A percentile compares a stretch with the other conserved stretches of the same genome.
phyloP scores from a whole-genome alignment of 208 protist species.

The Wallacemonas rigidus region DNA sequence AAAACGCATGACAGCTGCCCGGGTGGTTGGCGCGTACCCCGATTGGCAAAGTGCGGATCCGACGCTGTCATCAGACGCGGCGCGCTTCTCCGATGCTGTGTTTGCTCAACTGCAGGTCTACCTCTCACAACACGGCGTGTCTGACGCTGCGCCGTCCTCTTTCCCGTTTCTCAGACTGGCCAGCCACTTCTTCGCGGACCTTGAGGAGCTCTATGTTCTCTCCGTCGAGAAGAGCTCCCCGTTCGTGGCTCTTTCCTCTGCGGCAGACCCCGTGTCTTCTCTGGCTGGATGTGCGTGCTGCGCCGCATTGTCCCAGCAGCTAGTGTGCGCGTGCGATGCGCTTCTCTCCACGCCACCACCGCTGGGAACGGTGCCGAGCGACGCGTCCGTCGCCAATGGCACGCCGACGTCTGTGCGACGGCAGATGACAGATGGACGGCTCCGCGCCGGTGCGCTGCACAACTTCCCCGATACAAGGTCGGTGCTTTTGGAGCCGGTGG shows the following conservation, averaged over 20 bases:
- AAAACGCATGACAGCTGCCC: not conserved
- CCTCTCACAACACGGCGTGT: not conserved
- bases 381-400: not conserved
- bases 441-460: slow-evolving; percentile 31
- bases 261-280: slow-evolving; percentile 22
- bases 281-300: slow-evolving; percentile 30
- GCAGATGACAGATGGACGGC: slow-evolving; percentile 9
- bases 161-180: slow-evolving; percentile 8
- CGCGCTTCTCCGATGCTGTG: not conserved
- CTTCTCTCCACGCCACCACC: not conserved
- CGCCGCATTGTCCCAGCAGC: slow-evolving; percentile 35
- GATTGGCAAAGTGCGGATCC: not conserved
- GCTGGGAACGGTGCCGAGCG: not conserved
- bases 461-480: slow-evolving; percentile 23
- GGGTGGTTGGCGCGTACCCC: not conserved
- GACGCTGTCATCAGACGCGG: not conserved
- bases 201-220: slow-evolving; percentile 45
- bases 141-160: not conserved
- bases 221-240: slow-evolving; percentile 26
- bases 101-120: slow-evolving; percentile 1
- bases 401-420: not conserved
- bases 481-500: slow-evolving; percentile 33
- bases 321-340: slow-evolving; percentile 28
- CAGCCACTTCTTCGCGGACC: slow-evolving; percentile 27
- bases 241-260: slow-evolving; percentile 8